Evolutionary conservation across 345 rosid genomes (phyloP), one percentile per base, ranked within the genome.

Genomic region (Citrus sinensis): DNA sequence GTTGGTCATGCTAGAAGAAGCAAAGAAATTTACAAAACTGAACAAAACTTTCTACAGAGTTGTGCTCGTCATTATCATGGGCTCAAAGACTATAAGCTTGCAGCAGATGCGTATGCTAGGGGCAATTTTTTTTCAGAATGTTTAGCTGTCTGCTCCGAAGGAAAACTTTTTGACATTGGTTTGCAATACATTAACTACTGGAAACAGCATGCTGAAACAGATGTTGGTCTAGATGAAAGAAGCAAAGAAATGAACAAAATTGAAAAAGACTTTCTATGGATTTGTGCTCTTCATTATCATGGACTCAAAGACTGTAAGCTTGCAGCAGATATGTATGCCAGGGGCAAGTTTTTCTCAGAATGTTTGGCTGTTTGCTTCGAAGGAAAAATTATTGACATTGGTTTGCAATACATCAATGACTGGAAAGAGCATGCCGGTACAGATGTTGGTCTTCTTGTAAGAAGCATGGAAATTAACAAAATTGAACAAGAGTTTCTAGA

Each of bases 241-340:
- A 70, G 79, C 25, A 34, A 59, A 11, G 86, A 80, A 24, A 30
- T 86, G 22, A 71, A 72, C 40, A 74, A 66, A 64, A 72, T 83
- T 58, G 83, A 83, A 65, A 83, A 76, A 40, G 82, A 80, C 5
- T 86, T 83, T 79, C 25, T 88, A 56, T 76, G 83, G 80, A 78
- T 70, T 30, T 46, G 51, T 46, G 51, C 51, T 46, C 51, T 46
- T 46, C 51, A 46, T 46, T 46, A 46, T 46, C 51, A 3, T 11
- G 17, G 17, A 46, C 51, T 46, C 51, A 46, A 46, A 46, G 17
- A 46, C 17, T 46, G 14, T 70, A 80, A 76, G 91, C 91, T 7
- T 46, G 89, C 87, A 68, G 89, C 88, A 8, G 83, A 87, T 60
- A 85, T 77, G 10, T 88, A 83, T 77, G 88, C 87, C 1, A 75